These are phyloP conservation scores for Hypholoma fasciculare DNA, from an alignment of 768 basidiomycete species.

Conservation along the genomic window DNA sequence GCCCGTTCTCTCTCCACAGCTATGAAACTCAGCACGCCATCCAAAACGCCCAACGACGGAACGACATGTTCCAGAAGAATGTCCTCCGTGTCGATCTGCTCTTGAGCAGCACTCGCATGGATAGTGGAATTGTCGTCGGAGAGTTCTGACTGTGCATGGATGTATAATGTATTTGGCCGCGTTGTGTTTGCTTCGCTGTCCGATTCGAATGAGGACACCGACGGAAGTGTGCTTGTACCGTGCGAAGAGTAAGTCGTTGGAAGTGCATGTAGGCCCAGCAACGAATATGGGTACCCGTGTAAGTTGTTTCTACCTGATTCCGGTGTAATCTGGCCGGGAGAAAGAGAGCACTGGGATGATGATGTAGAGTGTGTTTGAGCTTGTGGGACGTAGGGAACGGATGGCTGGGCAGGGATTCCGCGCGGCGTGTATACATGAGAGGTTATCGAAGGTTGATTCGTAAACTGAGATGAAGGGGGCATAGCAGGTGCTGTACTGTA, in stretches of 20 bases:
- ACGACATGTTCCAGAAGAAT: conserved; percentile 28
- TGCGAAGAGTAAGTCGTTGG: conserved; percentile 15
- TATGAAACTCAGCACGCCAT: conserved; percentile 73
- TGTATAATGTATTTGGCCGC: background rate
- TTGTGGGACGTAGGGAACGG: background rate
- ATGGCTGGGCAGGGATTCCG: background rate
- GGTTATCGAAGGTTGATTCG: background rate
- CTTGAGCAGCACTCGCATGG: background rate
- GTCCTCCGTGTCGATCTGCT: background rate
- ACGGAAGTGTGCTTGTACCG: conserved; percentile 10
- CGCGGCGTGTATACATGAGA: conserved; percentile 1
- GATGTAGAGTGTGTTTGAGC: background rate
- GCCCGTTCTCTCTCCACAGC: conserved; percentile 74
- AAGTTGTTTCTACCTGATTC: background rate
- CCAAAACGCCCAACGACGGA: conserved; percentile 73
- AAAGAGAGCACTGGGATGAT: background rate
- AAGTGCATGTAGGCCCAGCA: conserved; percentile 19
- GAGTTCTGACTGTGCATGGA: background rate
- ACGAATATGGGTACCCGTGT: conserved; percentile 21
- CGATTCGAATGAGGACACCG: background rate
- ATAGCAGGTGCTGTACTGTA: too few relatives aligned
- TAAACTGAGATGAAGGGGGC: background rate
- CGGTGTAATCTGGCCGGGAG: background rate
- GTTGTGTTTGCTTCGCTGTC: background rate
- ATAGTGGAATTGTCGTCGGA: conserved; percentile 5